phyloP scores from a whole-genome alignment of 2,329 filamentous ascomycete species.

The Phialocephala subalpina region DNA sequence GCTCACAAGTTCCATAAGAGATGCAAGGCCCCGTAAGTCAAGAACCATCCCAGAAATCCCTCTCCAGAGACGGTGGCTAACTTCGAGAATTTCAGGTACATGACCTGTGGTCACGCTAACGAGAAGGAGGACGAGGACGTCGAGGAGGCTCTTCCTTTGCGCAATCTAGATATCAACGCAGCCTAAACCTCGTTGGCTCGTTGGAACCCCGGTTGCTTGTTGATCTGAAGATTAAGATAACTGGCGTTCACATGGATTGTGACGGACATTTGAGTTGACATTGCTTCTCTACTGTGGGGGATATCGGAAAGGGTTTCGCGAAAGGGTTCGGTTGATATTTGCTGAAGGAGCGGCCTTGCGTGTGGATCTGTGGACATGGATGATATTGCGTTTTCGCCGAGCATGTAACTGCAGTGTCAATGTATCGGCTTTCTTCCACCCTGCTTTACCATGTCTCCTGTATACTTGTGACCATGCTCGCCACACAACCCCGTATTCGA shows the following conservation, averaged over 20 bases:
- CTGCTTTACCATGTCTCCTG: background rate
- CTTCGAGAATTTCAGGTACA: background rate
- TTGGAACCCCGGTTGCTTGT: background rate
- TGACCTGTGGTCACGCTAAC: constrained; percentile 13
- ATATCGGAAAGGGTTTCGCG: background rate
- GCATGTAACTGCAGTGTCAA: background rate
- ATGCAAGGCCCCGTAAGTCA: constrained; percentile 7
- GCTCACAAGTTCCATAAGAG: constrained; percentile 18
- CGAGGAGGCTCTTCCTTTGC: background rate
- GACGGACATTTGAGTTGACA: background rate
- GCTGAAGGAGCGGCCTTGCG: background rate
- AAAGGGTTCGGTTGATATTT: background rate
- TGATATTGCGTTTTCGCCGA: background rate
- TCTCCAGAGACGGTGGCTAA: no score
- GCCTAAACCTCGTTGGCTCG: background rate
- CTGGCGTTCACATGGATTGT: background rate
- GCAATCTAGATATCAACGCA: background rate
- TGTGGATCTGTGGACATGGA: background rate
- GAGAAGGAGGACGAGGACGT: background rate
- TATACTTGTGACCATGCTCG: no score
- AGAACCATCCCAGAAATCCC: no score
- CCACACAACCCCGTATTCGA: no score
- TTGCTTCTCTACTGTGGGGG: background rate
- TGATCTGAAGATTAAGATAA: background rate
- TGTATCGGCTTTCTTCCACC: background rate